These are phyloP conservation scores for Coniophora puteana DNA, from an alignment of 1,284 basidiomycete species.

Conservation along the genomic window DNA sequence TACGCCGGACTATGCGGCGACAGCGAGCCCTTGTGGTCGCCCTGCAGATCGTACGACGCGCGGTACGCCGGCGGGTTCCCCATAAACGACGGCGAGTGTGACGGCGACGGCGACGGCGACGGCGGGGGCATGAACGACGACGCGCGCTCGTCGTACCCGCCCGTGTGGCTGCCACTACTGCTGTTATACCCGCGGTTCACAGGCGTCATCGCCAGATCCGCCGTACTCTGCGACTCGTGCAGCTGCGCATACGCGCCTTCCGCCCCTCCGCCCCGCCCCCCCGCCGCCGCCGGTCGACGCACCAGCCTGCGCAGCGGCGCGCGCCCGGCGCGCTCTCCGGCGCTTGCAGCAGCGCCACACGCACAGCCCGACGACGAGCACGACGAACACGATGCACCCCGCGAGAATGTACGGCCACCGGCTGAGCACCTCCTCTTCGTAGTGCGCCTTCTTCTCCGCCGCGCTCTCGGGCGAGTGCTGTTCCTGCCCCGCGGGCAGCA, in stretches of 20 bases:
- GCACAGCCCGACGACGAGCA: constrained; percentile 45
- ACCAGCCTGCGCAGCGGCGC: too few relatives aligned
- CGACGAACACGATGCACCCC: constrained; percentile 54
- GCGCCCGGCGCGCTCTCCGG: too few relatives aligned
- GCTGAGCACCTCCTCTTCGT: constrained; percentile 65
- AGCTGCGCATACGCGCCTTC: constrained; percentile 21
- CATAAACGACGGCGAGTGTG: neutral
- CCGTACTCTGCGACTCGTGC: constrained; percentile 22
- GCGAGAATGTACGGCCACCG: constrained; percentile 74
- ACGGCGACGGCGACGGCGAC: neutral
- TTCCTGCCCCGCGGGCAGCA: constrained; percentile 58
- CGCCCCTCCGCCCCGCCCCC: constrained; percentile 6
- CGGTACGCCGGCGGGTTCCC: neutral
- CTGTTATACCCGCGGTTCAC: too few relatives aligned
- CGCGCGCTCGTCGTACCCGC: too few relatives aligned
- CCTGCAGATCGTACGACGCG: too few relatives aligned
- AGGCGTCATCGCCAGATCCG: constrained; percentile 25
- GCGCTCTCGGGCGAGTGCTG: constrained; percentile 61
- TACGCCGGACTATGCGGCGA: too few relatives aligned
- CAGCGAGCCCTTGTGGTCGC: too few relatives aligned
- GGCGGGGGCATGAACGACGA: constrained; percentile 1
- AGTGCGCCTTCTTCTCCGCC: constrained; percentile 67
- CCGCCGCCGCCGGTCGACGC: too few relatives aligned
- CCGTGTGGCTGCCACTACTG: too few relatives aligned
- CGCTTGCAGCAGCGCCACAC: constrained; percentile 66